These are phyloP conservation scores for Tetradesmus lagerheimii DNA, from an alignment of 139 green algal species.

Conservation along the genomic window DNA sequence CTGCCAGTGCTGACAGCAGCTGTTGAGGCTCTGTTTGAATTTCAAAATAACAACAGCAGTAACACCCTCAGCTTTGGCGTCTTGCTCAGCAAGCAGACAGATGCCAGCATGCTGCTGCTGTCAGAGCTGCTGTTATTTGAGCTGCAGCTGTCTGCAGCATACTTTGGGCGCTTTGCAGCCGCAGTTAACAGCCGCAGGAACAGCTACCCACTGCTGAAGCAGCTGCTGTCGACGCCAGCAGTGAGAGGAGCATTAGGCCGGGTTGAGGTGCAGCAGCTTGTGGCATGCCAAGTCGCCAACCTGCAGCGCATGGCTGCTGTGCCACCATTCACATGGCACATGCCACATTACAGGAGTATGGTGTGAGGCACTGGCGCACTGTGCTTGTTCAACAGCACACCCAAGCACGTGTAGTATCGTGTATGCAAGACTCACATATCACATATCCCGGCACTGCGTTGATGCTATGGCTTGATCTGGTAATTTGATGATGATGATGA, in stretches of 20 bases:
- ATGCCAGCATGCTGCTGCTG: conserved; percentile 31
- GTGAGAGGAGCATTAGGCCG: not conserved
- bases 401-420: too few species aligned
- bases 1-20: too few species aligned
- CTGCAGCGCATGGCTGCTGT: not conserved
- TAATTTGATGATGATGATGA: too few species aligned
- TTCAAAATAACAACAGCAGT: too few species aligned
- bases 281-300: conserved; percentile 1
- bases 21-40: too few species aligned
- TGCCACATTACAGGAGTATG: not conserved
- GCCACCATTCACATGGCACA: not conserved
- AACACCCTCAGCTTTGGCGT: not conserved
- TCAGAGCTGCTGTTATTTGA: not conserved
- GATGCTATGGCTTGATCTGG: too few species aligned
- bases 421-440: too few species aligned
- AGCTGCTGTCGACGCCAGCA: not conserved
- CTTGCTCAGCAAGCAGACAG: not conserved
- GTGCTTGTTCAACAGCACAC: too few species aligned
- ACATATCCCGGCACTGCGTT: too few species aligned
- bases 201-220: not conserved
- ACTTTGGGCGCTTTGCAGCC: not conserved
- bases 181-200: not conserved
- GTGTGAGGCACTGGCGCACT: too few species aligned
- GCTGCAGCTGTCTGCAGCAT: not conserved
- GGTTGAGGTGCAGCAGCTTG: not conserved